Evolutionary conservation across 345 rosid species (phyloP), one percentile per base, ranked within the genome.

Genomic region (Populus ilicifolia): DNA sequence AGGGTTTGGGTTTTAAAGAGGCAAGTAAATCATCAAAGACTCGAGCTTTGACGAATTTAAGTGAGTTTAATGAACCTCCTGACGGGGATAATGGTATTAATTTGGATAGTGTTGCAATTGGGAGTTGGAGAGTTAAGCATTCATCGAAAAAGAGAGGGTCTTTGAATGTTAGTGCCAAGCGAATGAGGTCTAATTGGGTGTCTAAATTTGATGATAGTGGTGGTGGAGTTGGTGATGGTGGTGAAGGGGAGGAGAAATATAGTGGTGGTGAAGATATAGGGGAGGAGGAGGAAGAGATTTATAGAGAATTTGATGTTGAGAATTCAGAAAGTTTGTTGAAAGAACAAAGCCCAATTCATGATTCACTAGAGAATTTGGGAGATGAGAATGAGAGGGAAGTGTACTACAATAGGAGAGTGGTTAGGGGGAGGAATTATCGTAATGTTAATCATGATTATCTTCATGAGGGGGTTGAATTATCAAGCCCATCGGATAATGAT

Each of bases 111-210:
- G 82, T 84, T 33, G 88, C 89, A 2, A 80, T 90, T 79, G 93
- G 97, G 64, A 88, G 90, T 80, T 90, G 93, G 97, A 88, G 86
- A 71, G 91, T 88, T 21, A 90, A 82, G 64, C 89, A 88, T 79
- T 74, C 63, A 8, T 59, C 86, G n/a, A 90, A 88, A 71, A 87
- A 78, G 69, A 81, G 85, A 8, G 76, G 84, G 13, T 75, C 79
- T 11, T 73, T 73, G 11, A 75, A 33, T 73, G 79, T 85, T 17
- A 67, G 82, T 16, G 77, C 88, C 4, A 94, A 92, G 84, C 70
- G 96, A 67, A 83, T 77, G 16, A 79, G 97, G 33, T 88, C 94
- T 54, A 92, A 85, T 85, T 90, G 93, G 97, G 85, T 77, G 4
- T 48, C 88, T 50, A 93, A 89, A 78, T 71, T 80, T 38, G 89